phyloP scores from a whole-genome alignment of 140 eudicot genomes.

The Flaveria floridana region DNA sequence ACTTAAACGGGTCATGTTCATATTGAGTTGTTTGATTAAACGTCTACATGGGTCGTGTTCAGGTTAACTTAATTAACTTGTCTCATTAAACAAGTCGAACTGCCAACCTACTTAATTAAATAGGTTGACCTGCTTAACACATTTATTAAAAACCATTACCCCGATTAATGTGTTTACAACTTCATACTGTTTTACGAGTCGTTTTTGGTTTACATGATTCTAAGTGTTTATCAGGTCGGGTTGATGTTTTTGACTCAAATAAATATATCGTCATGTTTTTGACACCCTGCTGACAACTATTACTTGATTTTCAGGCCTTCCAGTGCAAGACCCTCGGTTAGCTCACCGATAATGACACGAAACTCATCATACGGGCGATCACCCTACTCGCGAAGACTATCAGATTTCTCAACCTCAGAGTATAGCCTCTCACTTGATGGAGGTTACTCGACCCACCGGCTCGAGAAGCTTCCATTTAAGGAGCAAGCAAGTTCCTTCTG shows the following conservation, averaged over 20 bases:
- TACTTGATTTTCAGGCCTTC: constrained; percentile 65
- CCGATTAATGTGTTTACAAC: neutral
- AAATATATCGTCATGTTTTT: neutral
- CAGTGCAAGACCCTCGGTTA: constrained; percentile 82
- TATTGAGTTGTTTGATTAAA: neutral
- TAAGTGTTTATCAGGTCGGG: neutral
- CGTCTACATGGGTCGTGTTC: too few species aligned
- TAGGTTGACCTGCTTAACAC: neutral
- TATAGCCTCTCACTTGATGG: constrained; percentile 65
- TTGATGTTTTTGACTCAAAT: neutral
- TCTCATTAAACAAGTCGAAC: too few species aligned
- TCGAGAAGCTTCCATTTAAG: constrained; percentile 69
- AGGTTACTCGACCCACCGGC: constrained; percentile 53
- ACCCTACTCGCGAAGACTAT: constrained; percentile 74
- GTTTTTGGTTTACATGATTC: neutral
- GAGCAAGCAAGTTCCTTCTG: constrained; percentile 75
- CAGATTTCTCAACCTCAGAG: constrained; percentile 87
- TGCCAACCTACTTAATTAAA: neutral
- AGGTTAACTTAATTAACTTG: too few species aligned
- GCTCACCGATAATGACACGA: constrained; percentile 85
- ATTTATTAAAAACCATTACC: neutral
- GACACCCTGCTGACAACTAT: constrained; percentile 10
- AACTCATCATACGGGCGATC: constrained; percentile 90
- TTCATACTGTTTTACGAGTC: too few species aligned
- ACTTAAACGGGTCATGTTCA: neutral